Conservation (phyloP, 1,284 basidiomycete species). For the Ceratobasidium sp. region DNA sequence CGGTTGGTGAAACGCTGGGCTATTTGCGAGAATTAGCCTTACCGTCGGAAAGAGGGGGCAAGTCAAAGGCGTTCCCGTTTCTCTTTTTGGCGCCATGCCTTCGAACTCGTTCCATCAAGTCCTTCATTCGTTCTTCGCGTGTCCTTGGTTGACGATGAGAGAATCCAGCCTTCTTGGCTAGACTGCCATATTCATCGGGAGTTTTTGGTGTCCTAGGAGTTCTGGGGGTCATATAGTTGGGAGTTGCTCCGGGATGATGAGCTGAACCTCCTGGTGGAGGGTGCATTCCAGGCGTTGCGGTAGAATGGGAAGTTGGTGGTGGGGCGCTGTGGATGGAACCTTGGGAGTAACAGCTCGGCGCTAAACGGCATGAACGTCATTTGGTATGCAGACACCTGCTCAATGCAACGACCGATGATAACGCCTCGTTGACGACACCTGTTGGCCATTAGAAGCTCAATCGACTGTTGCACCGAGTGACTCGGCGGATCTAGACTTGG, state of each 20-base stretch:
- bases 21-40: not conserved
- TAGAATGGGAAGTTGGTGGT: not conserved
- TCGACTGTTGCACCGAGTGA: not conserved
- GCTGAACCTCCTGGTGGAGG: not conserved
- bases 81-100: not conserved
- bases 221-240: constrained; percentile 28
- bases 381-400: not conserved
- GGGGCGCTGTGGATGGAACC: not conserved
- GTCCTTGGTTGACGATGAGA: constrained; percentile 1
- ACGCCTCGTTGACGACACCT: constrained; percentile 3
- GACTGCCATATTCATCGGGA: constrained; percentile 23
- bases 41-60: constrained; percentile 1
- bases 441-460: not conserved
- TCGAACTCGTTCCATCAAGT: not conserved
- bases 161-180: not conserved
- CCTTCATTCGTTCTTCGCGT: not conserved
- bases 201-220: constrained; percentile 30
- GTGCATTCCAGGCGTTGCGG: not conserved
- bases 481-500: not conserved
- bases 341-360: not conserved
- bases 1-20: not conserved
- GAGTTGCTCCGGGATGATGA: not conserved
- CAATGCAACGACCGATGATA: constrained; percentile 1
- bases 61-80: constrained; percentile 9
- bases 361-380: constrained; percentile 8